Percentiles rank a stretch among this genome's conserved stretches.
phyloP scores from a whole-genome alignment of 371 early-diverging fungal species.

The Lichtheimia corymbifera region DNA sequence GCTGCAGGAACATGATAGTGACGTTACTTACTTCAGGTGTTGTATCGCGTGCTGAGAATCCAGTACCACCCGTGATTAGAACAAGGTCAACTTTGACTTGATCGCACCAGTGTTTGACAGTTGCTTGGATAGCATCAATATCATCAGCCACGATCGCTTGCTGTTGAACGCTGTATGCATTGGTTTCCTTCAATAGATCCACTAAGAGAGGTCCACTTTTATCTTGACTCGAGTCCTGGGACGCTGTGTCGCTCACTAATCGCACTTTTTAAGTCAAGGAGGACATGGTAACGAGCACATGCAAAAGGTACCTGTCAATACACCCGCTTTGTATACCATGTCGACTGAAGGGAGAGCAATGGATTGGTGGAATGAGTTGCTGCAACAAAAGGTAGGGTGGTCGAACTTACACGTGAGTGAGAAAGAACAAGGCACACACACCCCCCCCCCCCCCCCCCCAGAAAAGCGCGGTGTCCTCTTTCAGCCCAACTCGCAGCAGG shows the following conservation, averaged over 20 bases:
- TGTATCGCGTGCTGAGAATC: slow-evolving; percentile 82
- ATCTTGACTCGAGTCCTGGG: slow-evolving; percentile 51
- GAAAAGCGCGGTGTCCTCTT: not conserved
- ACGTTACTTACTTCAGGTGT: slow-evolving; percentile 76
- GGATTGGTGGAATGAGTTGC: not conserved
- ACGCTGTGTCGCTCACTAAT: slow-evolving; percentile 66
- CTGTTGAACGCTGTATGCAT: slow-evolving; percentile 33
- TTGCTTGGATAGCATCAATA: slow-evolving; percentile 45
- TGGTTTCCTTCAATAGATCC: slow-evolving; percentile 29
- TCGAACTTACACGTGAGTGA: not conserved
- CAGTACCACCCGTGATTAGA: slow-evolving; percentile 94
- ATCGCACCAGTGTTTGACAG: slow-evolving; percentile 56
- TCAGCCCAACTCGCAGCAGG: not conserved
- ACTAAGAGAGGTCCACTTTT: slow-evolving; percentile 65
- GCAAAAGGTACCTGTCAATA: slow-evolving; percentile 9
- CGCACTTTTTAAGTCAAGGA: not conserved
- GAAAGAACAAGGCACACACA: no score
- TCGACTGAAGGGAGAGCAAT: not conserved
- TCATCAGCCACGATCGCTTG: slow-evolving; percentile 60
- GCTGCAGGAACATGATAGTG: not conserved
- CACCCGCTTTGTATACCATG: slow-evolving; percentile 7
- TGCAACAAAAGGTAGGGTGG: not conserved
- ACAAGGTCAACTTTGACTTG: slow-evolving; percentile 59
- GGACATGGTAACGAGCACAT: not conserved
- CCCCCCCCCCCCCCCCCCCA: no score